These are phyloP conservation scores for Populus hybrid DNA, from an alignment of 441 rosid genomes.

Conservation along the genomic window DNA sequence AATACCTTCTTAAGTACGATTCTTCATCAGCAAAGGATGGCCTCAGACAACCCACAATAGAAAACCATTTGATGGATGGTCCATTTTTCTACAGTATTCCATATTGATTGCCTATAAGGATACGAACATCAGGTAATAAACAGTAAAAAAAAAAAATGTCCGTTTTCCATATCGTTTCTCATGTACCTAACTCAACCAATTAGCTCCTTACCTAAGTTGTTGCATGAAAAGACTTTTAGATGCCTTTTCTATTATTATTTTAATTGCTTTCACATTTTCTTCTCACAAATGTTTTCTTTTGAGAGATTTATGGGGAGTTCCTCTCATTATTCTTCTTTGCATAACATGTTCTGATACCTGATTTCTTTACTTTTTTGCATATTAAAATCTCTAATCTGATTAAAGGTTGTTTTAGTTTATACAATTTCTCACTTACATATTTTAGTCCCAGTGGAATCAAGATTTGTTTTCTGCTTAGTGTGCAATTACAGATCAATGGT, in stretches of 20 bases:
- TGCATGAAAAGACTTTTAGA: not conserved
- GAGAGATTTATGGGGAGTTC: not conserved
- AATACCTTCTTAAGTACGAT: constrained; percentile 60
- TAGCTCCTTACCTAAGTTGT: not conserved
- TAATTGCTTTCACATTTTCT: not conserved
- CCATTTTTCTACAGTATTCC: constrained; percentile 61
- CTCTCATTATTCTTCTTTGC: not conserved
- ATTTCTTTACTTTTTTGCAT: not conserved
- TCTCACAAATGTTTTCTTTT: not conserved
- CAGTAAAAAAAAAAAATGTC: not conserved
- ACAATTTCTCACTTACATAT: not conserved
- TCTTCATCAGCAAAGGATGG: constrained; percentile 83
- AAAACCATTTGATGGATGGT: constrained; percentile 80
- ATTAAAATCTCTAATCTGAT: not conserved
- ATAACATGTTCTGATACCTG: not conserved
- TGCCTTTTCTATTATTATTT: not conserved
- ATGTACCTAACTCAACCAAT: not conserved
- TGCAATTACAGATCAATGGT: not conserved
- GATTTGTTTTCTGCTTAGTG: not conserved
- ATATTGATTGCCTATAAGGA: constrained; percentile 46
- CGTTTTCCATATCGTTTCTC: not conserved
- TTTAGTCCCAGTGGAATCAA: not conserved
- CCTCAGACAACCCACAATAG: constrained; percentile 73
- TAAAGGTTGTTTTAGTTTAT: not conserved
- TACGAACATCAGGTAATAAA: constrained; percentile 19